Evolutionary conservation across 75 land plant genomes (phyloP).

Genomic region (Pinus albicaulis): DNA sequence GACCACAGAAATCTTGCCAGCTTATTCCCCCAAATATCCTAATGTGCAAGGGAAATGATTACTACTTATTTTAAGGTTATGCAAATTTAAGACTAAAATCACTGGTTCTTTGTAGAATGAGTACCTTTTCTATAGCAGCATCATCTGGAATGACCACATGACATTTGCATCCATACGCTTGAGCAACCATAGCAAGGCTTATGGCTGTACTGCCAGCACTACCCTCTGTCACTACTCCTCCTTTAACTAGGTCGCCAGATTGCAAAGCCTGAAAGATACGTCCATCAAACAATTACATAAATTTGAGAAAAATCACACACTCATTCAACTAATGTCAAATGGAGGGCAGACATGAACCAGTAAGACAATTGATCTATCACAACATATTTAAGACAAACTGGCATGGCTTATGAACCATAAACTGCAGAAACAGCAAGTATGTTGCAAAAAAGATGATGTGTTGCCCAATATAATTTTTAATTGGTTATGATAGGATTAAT

Average conservation of each 20-base stretch:
- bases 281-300: neutral
- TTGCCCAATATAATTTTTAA: too few relatives aligned
- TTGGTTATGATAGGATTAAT: too few relatives aligned
- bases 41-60: slow-evolving; percentile 4
- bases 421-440: neutral
- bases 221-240: slow-evolving; percentile 94
- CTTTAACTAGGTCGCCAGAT: slow-evolving; percentile 67
- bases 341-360: neutral
- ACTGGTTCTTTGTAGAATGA: neutral
- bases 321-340: neutral
- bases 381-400: neutral
- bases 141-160: slow-evolving; percentile 99
- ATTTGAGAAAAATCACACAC: neutral
- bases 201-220: slow-evolving; percentile 99
- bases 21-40: neutral
- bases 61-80: neutral
- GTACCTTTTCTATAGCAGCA: slow-evolving; percentile 98
- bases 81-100: neutral
- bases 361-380: neutral
- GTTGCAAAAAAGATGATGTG: neutral
- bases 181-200: slow-evolving; percentile 93
- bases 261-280: slow-evolving; percentile 65
- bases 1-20: neutral
- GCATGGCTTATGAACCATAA: neutral
- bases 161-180: slow-evolving; percentile 95